Evolutionary conservation across 1,284 basidiomycete genomes (phyloP), one percentile per base, ranked within the genome.

Genomic region (Inonotus hispidus): DNA sequence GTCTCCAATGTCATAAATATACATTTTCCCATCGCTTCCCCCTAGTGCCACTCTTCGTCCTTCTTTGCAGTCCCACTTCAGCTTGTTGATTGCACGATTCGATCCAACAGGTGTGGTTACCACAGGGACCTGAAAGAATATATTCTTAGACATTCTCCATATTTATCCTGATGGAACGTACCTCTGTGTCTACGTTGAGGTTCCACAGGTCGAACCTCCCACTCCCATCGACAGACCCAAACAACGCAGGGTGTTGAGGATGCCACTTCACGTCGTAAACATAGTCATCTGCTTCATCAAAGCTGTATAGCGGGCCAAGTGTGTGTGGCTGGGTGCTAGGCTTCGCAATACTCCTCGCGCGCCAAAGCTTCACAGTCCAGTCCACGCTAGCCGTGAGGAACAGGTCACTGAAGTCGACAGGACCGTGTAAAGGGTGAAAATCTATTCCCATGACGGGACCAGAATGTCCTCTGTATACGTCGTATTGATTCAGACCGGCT

Each of bases 261-360:
- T 98, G 95, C 97, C 97, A 99, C 71, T 88, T 90, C 54, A 95
- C 95, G 74, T 98, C 96, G 74, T 97, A 98, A n/a, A 99, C 93
- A 71, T 98, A 98, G 72, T 99, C 96, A 71, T 94, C 93, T 11
- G 93, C 89, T 73, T 98, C 95, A 68, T 99, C 95, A 68, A 98
- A 97, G 47, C 91, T 93, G 72, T 95, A 90, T 19, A 97, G 67
- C 1, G 95, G 92, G 0, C 82, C 58, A 23, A 94, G 79, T 6
- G 74, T 73, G 62, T 86, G 81, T 27, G 78, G 76, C 25, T 78
- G 72, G 13, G 86, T 85, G 29, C 75, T 74, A 21, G 85, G 79
- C 73, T 84, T 87, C 54, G 85, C 79, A 45, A 87, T 75, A 25
- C 82, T 84, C 73, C 85, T 90, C 6, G 90, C 82, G 45, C 93